A percentile compares a stretch with the other conserved stretches of the same genome.
phyloP scores from a whole-genome alignment of 306 rosid genomes.

The Begonia loranthoides region DNA sequence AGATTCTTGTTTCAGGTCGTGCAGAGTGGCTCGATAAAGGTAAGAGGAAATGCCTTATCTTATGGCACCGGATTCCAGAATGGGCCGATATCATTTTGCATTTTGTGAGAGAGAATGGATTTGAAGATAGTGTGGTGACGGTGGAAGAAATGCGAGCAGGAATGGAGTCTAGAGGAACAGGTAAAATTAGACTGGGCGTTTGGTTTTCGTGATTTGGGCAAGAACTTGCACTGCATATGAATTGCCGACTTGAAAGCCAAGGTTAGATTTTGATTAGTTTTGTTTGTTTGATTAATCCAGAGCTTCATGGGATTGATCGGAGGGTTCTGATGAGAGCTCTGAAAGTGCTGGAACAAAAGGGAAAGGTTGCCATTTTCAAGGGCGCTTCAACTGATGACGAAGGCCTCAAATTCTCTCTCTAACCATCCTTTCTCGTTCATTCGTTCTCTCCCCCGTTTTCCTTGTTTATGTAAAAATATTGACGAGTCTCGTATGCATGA shows the following conservation, averaged over 20 bases:
- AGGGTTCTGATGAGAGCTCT: conserved; percentile 64
- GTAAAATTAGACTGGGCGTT: conserved; percentile 22
- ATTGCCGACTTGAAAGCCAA: too few relatives aligned
- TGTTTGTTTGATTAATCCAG: conserved; percentile 27
- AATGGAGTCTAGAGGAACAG: conserved; percentile 85
- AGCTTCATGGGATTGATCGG: conserved; percentile 74
- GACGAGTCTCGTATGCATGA: too few relatives aligned
- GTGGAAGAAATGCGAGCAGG: conserved; percentile 79
- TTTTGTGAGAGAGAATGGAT: conserved; percentile 77
- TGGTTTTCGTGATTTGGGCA: too few relatives aligned
- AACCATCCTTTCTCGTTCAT: too few relatives aligned
- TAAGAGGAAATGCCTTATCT: conserved; percentile 71
- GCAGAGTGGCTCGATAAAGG: conserved; percentile 95
- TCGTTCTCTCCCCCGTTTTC: too few relatives aligned
- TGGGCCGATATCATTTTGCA: conserved; percentile 74
- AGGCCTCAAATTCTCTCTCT: conserved; percentile 82
- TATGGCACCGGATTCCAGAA: conserved; percentile 84
- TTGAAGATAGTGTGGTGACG: conserved; percentile 76
- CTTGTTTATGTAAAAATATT: too few relatives aligned
- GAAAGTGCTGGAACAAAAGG: conserved; percentile 74
- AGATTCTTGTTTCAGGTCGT: conserved; percentile 36
- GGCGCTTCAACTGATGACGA: conserved; percentile 93
- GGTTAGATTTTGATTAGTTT: too few relatives aligned
- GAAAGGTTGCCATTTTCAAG: conserved; percentile 87
- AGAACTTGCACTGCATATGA: too few relatives aligned